Conservation (phyloP, 2,329 filamentous ascomycete species). For the Fusarium azukiicola region DNA sequence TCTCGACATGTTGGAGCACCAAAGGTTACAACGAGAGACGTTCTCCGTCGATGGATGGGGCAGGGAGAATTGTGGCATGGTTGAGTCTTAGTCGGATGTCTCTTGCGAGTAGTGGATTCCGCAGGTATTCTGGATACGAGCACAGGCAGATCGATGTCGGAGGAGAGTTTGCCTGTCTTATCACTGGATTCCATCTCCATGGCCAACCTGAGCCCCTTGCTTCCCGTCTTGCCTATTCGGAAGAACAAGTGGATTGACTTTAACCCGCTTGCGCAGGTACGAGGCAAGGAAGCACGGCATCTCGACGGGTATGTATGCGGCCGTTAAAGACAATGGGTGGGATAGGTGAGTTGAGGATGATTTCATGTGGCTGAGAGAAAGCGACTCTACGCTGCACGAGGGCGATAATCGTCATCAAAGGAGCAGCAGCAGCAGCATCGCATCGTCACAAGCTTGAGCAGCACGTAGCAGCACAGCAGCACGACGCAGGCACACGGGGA, state of each 20-base stretch:
- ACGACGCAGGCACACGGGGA: conserved; percentile 41
- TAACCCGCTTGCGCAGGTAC: conserved; percentile 43
- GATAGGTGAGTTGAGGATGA: conserved; percentile 32
- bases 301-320: conserved; percentile 22
- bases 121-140: neutral
- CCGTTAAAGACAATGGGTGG: conserved; percentile 28
- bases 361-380: conserved; percentile 34
- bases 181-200: conserved; percentile 14
- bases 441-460: conserved; percentile 21
- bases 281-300: conserved; percentile 35
- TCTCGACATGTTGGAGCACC: conserved; percentile 32
- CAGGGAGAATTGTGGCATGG: conserved; percentile 1
- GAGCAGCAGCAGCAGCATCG: conserved; percentile 1
- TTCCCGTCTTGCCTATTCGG: conserved; percentile 14
- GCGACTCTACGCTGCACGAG: conserved; percentile 27
- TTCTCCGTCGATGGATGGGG: conserved; percentile 22
- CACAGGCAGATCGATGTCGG: neutral
- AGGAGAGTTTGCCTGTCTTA: neutral
- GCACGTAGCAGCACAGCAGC: conserved; percentile 25
- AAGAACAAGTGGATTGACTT: conserved; percentile 28
- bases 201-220: conserved; percentile 27
- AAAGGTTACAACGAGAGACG: conserved; percentile 20
- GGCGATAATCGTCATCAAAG: conserved; percentile 14
- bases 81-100: neutral
- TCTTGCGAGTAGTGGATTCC: neutral